Conservation (phyloP, 1,139 yeast genomes). For the Candida sp. region DNA sequence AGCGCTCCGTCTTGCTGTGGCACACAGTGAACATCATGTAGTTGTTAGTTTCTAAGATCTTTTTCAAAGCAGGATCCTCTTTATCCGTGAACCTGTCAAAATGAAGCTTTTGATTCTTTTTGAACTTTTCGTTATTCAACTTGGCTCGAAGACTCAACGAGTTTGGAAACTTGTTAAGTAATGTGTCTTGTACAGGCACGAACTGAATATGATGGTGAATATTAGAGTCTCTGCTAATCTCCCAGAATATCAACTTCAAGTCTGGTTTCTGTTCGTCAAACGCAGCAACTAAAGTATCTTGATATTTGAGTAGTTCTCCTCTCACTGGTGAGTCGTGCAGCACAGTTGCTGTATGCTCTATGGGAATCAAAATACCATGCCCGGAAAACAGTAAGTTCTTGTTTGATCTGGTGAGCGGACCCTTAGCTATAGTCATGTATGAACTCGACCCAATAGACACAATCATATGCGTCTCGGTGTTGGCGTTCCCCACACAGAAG, state of each 20-base stretch:
- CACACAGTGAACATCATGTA: conserved; percentile 44
- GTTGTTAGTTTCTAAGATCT: conserved; percentile 37
- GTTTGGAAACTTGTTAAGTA: conserved; percentile 37
- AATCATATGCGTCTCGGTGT: conserved; percentile 80
- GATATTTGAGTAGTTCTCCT: conserved; percentile 39
- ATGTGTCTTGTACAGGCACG: conserved; percentile 56
- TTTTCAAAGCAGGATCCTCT: conserved; percentile 21
- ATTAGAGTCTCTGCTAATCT: conserved; percentile 57
- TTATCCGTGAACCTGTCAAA: conserved; percentile 37
- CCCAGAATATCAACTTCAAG: conserved; percentile 60
- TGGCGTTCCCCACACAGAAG: conserved; percentile 84
- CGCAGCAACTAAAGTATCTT: conserved; percentile 49
- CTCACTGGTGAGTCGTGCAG: conserved; percentile 22
- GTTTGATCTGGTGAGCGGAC: conserved; percentile 70
- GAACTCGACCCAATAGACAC: conserved; percentile 70
- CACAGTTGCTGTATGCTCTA: conserved; percentile 67
- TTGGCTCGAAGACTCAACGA: conserved; percentile 42
- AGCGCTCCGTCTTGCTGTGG: conserved; percentile 16
- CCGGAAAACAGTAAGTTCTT: conserved; percentile 64
- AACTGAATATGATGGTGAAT: conserved; percentile 72
- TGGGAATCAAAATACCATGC: conserved; percentile 84
- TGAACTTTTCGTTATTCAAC: conserved; percentile 54
- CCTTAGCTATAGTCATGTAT: conserved; percentile 84
- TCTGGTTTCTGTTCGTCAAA: conserved; percentile 36
- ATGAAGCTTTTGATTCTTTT: conserved; percentile 43